Evolutionary conservation across 805 yeast species (phyloP), one percentile per base, ranked within the genome.

Genomic region (Spencermartinsiella europaea): DNA sequence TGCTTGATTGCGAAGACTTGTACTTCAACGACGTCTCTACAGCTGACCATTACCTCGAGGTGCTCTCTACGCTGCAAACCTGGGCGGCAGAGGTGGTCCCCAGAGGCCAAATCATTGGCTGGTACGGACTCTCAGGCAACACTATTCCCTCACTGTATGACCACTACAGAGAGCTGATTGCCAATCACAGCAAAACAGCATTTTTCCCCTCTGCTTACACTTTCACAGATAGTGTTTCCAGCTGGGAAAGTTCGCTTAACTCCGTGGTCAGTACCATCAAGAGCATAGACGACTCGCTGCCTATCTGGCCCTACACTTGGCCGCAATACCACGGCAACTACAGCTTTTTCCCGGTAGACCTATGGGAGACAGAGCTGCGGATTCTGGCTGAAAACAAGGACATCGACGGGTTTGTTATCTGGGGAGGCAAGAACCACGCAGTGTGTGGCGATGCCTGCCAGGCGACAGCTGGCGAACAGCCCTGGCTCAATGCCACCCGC

Each of bases 381-480:
- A 20, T 39, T 27, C 21, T 44, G 31, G n/a, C 42, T 3, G 27
- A 39, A 8, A 31, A 21, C 15, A 38, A 28, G 2, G 31, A 33
- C 16, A 12, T 44, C 14, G 34, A 44, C 15, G 47, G 47, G 2
- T 44, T 34, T 33, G 44, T 44, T 14, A 40, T 44, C 22, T 44
- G 47, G 47, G 47, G 47, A 3, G 47, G 47, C 25, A 44, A 44
- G 34, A 44, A 44, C 19, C 47, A 44, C 31, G 47, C 44, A 7
- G 47, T 40, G 3, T 44, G 47, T 27, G 31, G 39, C n/a, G 47
- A 44, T 19, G 28, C 38, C 16, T 44, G 47, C 34, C 47, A 44
- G 34, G 43, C 44, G 2, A 40, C 44, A 3, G 47, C 47, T 5
- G 38, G 28, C 8, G 16, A 33, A 2, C 44, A 39, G 39, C 44